Base-by-base conservation (phyloP, 2,329 filamentous ascomycete species). In the Elsinoe necatrix region DNA sequence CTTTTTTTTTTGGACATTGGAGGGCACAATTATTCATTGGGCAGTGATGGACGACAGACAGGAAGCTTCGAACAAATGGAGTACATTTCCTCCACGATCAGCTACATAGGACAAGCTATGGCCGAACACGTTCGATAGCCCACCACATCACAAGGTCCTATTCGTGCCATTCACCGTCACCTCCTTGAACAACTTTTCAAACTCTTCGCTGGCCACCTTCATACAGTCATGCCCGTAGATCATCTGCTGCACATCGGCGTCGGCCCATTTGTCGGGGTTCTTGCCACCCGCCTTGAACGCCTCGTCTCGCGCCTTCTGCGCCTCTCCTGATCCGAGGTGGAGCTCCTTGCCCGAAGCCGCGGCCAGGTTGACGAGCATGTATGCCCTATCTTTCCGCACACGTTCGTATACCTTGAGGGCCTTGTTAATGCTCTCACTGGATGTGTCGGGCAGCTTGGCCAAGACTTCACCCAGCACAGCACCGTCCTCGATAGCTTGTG, bases 401-500 rank as follows among this genome's bases (percentile, higher is more conserved):
- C 69, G 71, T 65, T 84, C 79, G 58, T 83, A 84, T 11, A 80
- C 71, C 43, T 72, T 73, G 29, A 84, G 67, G 2, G 78, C 79
- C 57, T 74, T 78, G 64, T 75, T 72, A 60, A 81, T 77, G 2
- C 70, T 73, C 43, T 73, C 70, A 0, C 73, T 72, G 4, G 69
- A 71, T 0, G 71, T 69, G 43, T 77, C 71, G 0, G 78, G 78
- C 2, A 79, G 64, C 9, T 73, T 74, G 0, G 72, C 64, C 1
- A 84, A 71, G 1, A 78, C 75, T 0, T 78, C 76, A 0, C 72
- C 76, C 1, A 83, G 66, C 0, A 82, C 80, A 0, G 77, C 80
- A 0, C 77, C 80, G 61, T 85, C 82, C 67, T 85, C 82, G 55
- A 85, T 81, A 0, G 82, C 81, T 64, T 84, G 81, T 1, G 82